Base-by-base conservation (phyloP, 1,284 basidiomycete species). In the Apiotrichum domesticum region DNA sequence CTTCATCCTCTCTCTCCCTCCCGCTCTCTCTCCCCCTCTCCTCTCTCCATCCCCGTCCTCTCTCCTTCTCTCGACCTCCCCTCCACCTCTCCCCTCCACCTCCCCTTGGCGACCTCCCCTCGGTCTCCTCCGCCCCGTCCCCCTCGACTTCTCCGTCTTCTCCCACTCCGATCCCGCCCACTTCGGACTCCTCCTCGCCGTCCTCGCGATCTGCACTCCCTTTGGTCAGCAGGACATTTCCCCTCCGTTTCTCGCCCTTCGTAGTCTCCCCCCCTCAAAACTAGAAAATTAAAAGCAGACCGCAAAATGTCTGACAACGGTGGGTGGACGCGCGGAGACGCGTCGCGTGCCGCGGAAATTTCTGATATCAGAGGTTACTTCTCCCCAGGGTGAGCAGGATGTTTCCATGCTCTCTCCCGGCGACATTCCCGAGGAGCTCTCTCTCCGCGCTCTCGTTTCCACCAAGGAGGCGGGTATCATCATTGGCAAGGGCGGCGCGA, bases 401-500 rank as follows among this genome's bases (percentile, higher is more conserved):
- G 47, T 49, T 14, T 33, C 34, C 35, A 49, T 49, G 47, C 7
- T 49, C 3, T 39, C 35, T 21, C 47, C 55, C 34, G 47, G 35
- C 37, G 49, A 42, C 49, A 53, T 48, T 21, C 59, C 59, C 58
- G 64, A 83, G 56, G 82, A 83, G 41, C 82, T 97, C 68, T 91
- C 90, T 65, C 85, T 97, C 56, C 87, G 93, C 66, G 88, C 93
- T 46, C 87, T 97, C 68, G 93, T 97, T 68, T 89, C 85, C 73
- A 94, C 91, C 63, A 96, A 95, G 80, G 93, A 97, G 77, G 93
- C 93, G 55, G 93, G 93, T 69, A 87, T 97, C 74, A 94, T 96
- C 79, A 96, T 97, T 67, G 75, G 95, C 68, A 97, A 92, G 73
- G 92, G 82, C 58, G 95, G 95, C 60, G 90, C 92, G 80, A 98